Evolutionary conservation across 2,329 filamentous ascomycete species (phyloP), one percentile per base, ranked within the genome.

Genomic region (Fonsecaea nubica): DNA sequence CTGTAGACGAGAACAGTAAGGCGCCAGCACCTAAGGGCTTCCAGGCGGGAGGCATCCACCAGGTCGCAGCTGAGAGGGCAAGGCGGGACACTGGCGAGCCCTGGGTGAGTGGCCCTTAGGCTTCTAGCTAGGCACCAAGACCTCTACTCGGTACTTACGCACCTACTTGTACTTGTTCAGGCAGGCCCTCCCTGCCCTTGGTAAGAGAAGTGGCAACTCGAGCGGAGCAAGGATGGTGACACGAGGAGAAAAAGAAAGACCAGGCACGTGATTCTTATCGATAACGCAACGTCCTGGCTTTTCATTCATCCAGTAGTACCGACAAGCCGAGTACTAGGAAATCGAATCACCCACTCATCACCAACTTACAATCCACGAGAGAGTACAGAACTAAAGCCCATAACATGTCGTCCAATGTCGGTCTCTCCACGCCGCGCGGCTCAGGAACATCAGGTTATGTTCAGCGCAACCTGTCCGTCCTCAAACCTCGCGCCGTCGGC

Each of bases 361-460:
- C 30, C 2, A 40, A 9, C 36, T 32, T 32, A n/a, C 40, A 42
- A 25, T 25, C 25, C 25, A 25, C 25, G 25, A 1, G 25, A 15
- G 38, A 30, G n/a, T 25, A 6, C 5, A 21, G 21, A 0, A 7
- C 4, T 18, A 6, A 32, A 32, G 30, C 30, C 38, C 45, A 30
- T 12, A 54, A 53, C 21, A 98, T 98, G 95, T 95, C 93, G 67
- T 93, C 95, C 72, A 99, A 99, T 82, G 95, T 99, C 76, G 96
- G 95, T 65, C 92, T 99, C 74, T 89, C 90, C 64, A 99, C 95
- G 4, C 95, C 95, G 2, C 90, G 95, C 75, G 95, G 95, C 72
- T 96, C 92, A 77, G 95, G 95, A 56, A 99, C 95, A 64, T 98
- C 94, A 0, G 95, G 95, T 77, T 98, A 98, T 78, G 94, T 99